Percentiles rank a stretch among this genome's conserved stretches.
Evolutionary conservation across 352 stramenopile genomes (phyloP).

Genomic region (Phytophthora palmivora): DNA sequence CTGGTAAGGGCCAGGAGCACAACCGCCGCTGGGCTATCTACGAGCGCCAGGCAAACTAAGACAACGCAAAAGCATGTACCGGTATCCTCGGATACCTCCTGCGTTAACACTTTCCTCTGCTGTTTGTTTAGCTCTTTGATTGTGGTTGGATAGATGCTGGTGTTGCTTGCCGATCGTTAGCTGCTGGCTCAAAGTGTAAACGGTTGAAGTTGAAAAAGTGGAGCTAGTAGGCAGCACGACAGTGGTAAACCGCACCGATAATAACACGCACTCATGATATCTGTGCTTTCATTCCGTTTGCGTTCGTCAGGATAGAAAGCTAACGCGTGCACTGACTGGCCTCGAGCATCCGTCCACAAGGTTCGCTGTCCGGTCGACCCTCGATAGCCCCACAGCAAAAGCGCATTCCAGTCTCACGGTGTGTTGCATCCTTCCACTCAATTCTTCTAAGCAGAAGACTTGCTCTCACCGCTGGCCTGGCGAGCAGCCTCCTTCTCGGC

Average conservation of each 20-base stretch:
- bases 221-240: slow-evolving; percentile 15
- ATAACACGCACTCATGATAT: slow-evolving; percentile 29
- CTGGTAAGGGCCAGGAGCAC: slow-evolving; percentile 84
- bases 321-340: slow-evolving; percentile 25
- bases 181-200: slow-evolving; percentile 31
- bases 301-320: background rate
- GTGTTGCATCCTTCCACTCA: slow-evolving; percentile 21
- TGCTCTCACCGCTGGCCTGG: slow-evolving; percentile 73
- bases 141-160: slow-evolving; percentile 36
- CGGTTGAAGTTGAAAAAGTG: slow-evolving; percentile 27
- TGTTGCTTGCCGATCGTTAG: slow-evolving; percentile 16
- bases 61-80: background rate
- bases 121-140: slow-evolving; percentile 34
- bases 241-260: slow-evolving; percentile 27
- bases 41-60: slow-evolving; percentile 59
- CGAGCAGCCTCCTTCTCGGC: slow-evolving; percentile 86
- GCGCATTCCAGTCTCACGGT: slow-evolving; percentile 15
- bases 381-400: slow-evolving; percentile 1
- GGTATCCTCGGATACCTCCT: slow-evolving; percentile 1
- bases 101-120: slow-evolving; percentile 10
- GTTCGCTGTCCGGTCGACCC: slow-evolving; percentile 1
- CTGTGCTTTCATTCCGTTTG: slow-evolving; percentile 10
- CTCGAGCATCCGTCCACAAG: no score
- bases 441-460: slow-evolving; percentile 64
- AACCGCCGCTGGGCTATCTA: slow-evolving; percentile 92